A percentile compares a stretch with the other conserved stretches of the same genome.
phyloP scores from a whole-genome alignment of 805 yeast species.

The Yarrowia sp. region DNA sequence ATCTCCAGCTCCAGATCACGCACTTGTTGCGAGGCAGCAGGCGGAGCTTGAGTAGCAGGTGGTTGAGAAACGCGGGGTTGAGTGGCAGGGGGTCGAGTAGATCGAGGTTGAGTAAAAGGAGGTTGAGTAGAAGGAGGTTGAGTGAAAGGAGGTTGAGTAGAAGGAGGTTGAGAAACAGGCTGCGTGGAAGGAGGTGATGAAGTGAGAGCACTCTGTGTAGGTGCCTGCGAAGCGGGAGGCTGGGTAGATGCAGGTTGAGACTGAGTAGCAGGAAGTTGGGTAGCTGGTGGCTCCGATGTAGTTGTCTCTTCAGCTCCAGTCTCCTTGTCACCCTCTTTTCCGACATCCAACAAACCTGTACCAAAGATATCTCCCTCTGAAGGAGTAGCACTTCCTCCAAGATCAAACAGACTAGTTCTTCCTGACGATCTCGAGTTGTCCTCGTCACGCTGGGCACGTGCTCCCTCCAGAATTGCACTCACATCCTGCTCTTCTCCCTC shows the following conservation, averaged over 20 bases:
- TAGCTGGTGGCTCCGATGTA: background rate
- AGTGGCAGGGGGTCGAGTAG: background rate
- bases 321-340: no score
- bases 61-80: background rate
- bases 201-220: background rate
- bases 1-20: background rate
- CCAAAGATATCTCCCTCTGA: constrained; percentile 20
- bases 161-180: background rate
- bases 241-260: no score
- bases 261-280: background rate
- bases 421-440: constrained; percentile 20
- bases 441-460: constrained; percentile 20
- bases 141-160: background rate
- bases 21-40: background rate
- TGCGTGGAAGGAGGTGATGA: background rate
- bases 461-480: constrained; percentile 18
- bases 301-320: background rate
- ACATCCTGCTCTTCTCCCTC: constrained; percentile 7
- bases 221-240: background rate
- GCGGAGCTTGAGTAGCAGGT: background rate
- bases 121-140: background rate
- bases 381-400: background rate
- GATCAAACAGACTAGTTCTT: constrained; percentile 18
- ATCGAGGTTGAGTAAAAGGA: background rate
- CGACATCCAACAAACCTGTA: background rate